Base-by-base conservation (phyloP, 2,329 filamentous ascomycete species). In the Stenocarpella maydis region DNA sequence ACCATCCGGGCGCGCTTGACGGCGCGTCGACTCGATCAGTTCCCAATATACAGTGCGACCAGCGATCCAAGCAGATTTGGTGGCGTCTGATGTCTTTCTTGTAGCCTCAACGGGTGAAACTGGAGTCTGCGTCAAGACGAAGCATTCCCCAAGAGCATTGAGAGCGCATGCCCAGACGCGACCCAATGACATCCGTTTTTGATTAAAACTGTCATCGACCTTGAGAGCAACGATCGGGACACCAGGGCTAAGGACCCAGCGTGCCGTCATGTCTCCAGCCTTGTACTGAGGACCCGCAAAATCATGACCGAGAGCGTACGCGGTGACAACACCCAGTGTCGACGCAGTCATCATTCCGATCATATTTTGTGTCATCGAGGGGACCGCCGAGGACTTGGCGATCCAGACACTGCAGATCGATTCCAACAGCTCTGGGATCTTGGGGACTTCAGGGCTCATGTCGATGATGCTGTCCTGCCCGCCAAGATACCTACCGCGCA, bases 111-210 rank as follows among this genome's bases (percentile, higher is more conserved):
- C 74, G 9, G 87, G 83, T 24, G 86, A 82, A 43, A 85, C 84
- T 0, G 93, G 94, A 8, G 91, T 85, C 60, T 93, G 90, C 1
- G 88, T 91, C 1, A 98, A 83, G 74, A 95, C 97, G 78, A 91
- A 98, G 0, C 97, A 84, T 78, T 99, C 96, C 1, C 96, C 96
- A 10, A 99, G 84, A 0, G 96, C 95, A 77, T 99, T 99, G 65
- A 99, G 81, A n/a, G 90, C 93, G 50, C 95, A 91, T n/a, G 93
- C 94, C 94, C 94, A 98, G 15, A 96, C 87, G 34, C 95, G 90
- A 15, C 88, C 87, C 61, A 90, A 84, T 4, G 87, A 82, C 76
- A 91, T 90, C 37, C 95, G 90, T 74, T 90, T 91, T 31, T 86
- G 79, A 60, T 87, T 95, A 79, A 94, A 96, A 65, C 89, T 89